Evolutionary conservation across 2,329 filamentous ascomycete genomes (phyloP).

Genomic region (Curvularia sp.): DNA sequence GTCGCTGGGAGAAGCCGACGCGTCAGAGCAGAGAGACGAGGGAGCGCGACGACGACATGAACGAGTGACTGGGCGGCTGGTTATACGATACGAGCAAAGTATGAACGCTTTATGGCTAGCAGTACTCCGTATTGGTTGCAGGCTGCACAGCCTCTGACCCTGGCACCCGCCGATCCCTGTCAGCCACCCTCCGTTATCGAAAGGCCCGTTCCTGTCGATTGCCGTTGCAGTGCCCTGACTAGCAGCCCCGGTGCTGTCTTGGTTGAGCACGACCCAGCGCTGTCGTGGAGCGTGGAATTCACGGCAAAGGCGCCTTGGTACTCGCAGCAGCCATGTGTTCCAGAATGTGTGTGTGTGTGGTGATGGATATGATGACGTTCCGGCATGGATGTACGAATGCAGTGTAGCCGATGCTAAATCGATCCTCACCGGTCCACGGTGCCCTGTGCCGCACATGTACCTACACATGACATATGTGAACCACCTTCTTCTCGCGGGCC

Average conservation of each 20-base stretch:
- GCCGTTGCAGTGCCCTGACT: slow-evolving; percentile 7
- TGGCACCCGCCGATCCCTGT: slow-evolving; percentile 4
- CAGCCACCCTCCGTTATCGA: slow-evolving; percentile 23
- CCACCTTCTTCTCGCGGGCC: neutral
- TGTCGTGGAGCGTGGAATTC: neutral
- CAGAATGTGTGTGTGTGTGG: neutral
- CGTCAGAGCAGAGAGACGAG: neutral
- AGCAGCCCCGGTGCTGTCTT: slow-evolving; percentile 4
- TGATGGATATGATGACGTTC: slow-evolving; percentile 4
- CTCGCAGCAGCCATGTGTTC: slow-evolving; percentile 1
- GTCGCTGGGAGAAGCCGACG: neutral
- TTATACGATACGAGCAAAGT: slow-evolving; percentile 4
- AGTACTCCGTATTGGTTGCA: slow-evolving; percentile 19
- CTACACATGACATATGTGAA: slow-evolving; percentile 15
- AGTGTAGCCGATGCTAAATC: slow-evolving; percentile 13
- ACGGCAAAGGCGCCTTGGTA: neutral
- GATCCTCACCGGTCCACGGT: slow-evolving; percentile 13
- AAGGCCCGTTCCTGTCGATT: slow-evolving; percentile 28
- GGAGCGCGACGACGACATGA: neutral
- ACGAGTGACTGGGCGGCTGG: slow-evolving; percentile 17
- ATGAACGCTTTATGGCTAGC: slow-evolving; percentile 19
- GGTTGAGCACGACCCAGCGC: neutral
- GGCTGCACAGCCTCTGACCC: slow-evolving; percentile 16
- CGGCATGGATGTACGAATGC: slow-evolving; percentile 7
- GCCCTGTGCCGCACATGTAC: slow-evolving; percentile 13